Conservation (phyloP, 2,329 filamentous ascomycete genomes). For the Arthrobotrys pseudoclavata region DNA sequence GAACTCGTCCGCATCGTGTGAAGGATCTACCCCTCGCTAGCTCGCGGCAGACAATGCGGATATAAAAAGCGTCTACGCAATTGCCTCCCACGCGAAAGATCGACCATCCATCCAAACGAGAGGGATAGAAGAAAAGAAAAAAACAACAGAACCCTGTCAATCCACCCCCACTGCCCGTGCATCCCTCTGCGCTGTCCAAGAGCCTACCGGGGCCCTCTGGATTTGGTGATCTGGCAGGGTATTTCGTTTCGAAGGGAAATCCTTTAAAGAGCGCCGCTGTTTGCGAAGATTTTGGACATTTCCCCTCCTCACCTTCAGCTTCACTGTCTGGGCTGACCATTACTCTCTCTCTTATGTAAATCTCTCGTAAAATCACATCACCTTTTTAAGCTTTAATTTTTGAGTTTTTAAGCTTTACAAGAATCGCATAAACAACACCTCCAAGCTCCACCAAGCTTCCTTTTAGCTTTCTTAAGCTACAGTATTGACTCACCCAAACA, state of each 20-base stretch:
- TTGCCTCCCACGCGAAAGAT: constrained; percentile 51
- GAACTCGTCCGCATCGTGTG: constrained; percentile 26
- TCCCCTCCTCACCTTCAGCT: background rate
- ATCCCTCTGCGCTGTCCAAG: constrained; percentile 28
- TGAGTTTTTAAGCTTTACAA: constrained; percentile 31
- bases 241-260: constrained; percentile 9
- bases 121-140: constrained; percentile 20
- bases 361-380: constrained; percentile 28
- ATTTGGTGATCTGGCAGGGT: constrained; percentile 40
- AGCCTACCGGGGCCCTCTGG: constrained; percentile 15
- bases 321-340: background rate
- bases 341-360: constrained; percentile 28
- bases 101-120: constrained; percentile 24
- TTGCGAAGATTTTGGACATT: constrained; percentile 30
- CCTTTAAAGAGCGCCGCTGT: constrained; percentile 22
- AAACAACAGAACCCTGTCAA: constrained; percentile 36
- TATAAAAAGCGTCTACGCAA: constrained; percentile 42
- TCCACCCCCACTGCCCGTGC: constrained; percentile 32
- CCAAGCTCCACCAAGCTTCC: constrained; percentile 23
- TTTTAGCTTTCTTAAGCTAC: background rate
- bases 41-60: constrained; percentile 30
- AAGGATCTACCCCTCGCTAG: constrained; percentile 49
- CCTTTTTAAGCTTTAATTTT: constrained; percentile 24
- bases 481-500: background rate
- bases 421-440: constrained; percentile 21